Evolutionary conservation across 257 asterid species (phyloP), one percentile per base, ranked within the genome.

Genomic region (Scutellaria galericulata): DNA sequence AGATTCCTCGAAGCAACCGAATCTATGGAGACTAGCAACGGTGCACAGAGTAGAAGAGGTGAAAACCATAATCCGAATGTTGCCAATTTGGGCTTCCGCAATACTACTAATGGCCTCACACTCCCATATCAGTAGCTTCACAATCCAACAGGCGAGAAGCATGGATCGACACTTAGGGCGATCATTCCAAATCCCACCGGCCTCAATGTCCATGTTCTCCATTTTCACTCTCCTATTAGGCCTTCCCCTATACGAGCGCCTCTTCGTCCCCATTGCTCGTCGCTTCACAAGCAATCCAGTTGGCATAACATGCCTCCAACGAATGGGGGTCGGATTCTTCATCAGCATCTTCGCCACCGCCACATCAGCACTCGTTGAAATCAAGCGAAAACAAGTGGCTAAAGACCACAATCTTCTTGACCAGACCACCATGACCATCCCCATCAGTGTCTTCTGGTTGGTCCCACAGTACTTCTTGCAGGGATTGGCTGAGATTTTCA

Each of bases 41-140:
- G 89, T 89, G 70, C 97, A 93, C 55, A 83, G 96, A 72, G 88
- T 85, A 0, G 98, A 92, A 75, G 98, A 93, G 82, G 80, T 93
- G 3, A 93, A 93, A 73, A 77, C 91, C 14, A 77, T 92, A 9
- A 72, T 85, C 53, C 59, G 95, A 45, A 71, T 92, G 78, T n/a
- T 92, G 12, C 98, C 97, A 0, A 86, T 90, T 1, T 92, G 95
- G 97, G 83, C 85, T 0, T 89, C 98, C n/a, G 84, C 91, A 15
- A 92, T 92, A 51, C 52, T 90, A 35, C 83, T 69, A 5, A 81
- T 82, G 6, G 88, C 97, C 40, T 85, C 93, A 11, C 78, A 83
- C 6, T 84, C 97, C 39, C 92, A 92, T 31, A 67, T 88, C 5
- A 13, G 76, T 44, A 87, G 89, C 73, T 90, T 93, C 82, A 86